Conservation (phyloP, 1,284 basidiomycete genomes). For the Microbotryomycetes sp. region DNA sequence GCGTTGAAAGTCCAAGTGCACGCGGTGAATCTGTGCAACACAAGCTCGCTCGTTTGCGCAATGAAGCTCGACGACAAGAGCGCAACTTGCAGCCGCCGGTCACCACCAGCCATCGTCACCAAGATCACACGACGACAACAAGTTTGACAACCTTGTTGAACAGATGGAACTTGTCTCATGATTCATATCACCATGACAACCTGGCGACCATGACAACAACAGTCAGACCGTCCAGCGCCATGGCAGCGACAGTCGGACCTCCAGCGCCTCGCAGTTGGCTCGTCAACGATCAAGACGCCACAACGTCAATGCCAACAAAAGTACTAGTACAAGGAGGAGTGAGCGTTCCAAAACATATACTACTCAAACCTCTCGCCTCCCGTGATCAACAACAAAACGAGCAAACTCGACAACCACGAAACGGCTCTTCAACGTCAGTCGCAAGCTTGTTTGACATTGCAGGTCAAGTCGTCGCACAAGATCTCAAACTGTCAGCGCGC, state of each 20-base stretch:
- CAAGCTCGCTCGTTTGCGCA: conserved; percentile 8
- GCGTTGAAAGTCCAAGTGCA: not conserved
- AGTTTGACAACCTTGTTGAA: not conserved
- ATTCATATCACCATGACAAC: not conserved
- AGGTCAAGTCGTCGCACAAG: conserved; percentile 2
- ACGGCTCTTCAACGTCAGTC: no score
- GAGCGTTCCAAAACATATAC: not conserved
- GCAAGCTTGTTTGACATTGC: not conserved
- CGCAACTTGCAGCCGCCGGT: not conserved
- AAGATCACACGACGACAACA: no score
- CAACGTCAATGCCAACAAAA: not conserved
- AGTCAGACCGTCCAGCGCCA: conserved; percentile 1
- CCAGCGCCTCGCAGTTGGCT: conserved; percentile 10
- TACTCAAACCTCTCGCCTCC: conserved; percentile 3
- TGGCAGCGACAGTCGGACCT: no score
- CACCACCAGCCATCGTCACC: not conserved
- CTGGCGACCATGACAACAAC: not conserved
- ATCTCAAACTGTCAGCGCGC: conserved; percentile 1
- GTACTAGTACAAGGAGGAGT: not conserved
- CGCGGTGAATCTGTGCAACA: not conserved
- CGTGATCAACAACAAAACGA: not conserved
- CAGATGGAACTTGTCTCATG: not conserved
- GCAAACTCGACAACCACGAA: no score
- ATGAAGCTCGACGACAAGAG: not conserved
- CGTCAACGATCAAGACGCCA: not conserved